Percentiles rank a stretch among this genome's conserved stretches.
Conservation (phyloP, 371 early-diverging fungal species). For the Lichtheimia corymbifera region DNA sequence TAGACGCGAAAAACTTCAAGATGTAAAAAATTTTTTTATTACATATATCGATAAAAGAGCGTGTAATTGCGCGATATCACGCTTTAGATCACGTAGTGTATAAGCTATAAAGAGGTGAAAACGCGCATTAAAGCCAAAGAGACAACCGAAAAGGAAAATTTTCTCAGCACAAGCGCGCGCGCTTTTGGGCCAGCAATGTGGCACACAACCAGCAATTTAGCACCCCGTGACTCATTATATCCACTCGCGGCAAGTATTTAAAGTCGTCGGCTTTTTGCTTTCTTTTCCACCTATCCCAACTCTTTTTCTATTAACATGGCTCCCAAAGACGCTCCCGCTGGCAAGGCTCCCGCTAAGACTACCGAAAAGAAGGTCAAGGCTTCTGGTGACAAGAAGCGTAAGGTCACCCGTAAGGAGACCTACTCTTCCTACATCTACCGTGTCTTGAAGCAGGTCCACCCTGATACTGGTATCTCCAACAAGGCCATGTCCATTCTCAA, state of each 20-base stretch:
- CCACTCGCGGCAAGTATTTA: slow-evolving; percentile 8
- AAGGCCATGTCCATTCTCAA: slow-evolving; percentile 98
- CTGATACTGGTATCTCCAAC: slow-evolving; percentile 97
- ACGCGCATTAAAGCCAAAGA: slow-evolving; percentile 1
- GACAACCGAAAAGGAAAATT: background rate
- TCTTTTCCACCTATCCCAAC: slow-evolving; percentile 12
- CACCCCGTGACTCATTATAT: too few relatives aligned
- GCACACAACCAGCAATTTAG: background rate
- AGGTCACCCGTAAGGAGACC: slow-evolving; percentile 74
- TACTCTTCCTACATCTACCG: slow-evolving; percentile 93
- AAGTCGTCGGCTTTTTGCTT: slow-evolving; percentile 18
- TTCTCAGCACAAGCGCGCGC: too few relatives aligned
- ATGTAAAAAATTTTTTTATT: slow-evolving; percentile 4
- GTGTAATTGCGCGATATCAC: slow-evolving; percentile 13
- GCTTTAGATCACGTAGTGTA: slow-evolving; percentile 1
- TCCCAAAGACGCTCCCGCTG: slow-evolving; percentile 64
- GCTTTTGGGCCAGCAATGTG: background rate
- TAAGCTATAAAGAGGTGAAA: background rate
- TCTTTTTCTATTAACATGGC: slow-evolving; percentile 37
- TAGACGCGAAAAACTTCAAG: background rate
- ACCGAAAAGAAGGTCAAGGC: slow-evolving; percentile 54
- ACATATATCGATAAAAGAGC: background rate
- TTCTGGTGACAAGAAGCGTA: slow-evolving; percentile 52
- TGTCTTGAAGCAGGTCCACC: slow-evolving; percentile 92
- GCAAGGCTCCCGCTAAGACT: slow-evolving; percentile 76